These are phyloP conservation scores for Cystobasidium sp. DNA, from an alignment of 1,284 basidiomycete genomes.

Conservation along the genomic window DNA sequence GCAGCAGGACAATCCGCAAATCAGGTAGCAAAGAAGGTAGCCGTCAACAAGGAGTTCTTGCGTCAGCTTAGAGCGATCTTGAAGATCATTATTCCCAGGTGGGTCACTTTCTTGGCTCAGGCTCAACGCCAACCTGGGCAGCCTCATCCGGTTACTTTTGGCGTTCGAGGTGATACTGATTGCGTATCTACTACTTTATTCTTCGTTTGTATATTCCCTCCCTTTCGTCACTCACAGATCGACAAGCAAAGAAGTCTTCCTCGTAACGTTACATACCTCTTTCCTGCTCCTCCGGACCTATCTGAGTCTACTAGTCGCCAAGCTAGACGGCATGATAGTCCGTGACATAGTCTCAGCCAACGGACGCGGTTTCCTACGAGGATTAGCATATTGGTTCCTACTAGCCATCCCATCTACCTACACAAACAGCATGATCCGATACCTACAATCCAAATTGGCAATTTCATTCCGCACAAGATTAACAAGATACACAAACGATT, in stretches of 20 bases:
- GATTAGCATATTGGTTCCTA: conserved; percentile 84
- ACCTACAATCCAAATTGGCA: conserved; percentile 87
- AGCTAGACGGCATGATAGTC: conserved; percentile 87
- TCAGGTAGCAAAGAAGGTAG: conserved; percentile 56
- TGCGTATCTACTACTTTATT: background rate
- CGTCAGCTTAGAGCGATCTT: conserved; percentile 77
- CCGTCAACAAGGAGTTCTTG: conserved; percentile 78
- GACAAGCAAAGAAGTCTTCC: conserved; percentile 73
- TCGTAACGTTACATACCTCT: conserved; percentile 78
- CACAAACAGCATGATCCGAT: conserved; percentile 83
- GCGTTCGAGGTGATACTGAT: background rate
- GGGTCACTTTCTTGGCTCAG: conserved; percentile 12
- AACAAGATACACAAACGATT: conserved; percentile 87
- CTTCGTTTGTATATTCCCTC: background rate
- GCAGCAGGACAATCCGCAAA: conserved; percentile 25
- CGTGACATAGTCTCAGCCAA: conserved; percentile 86
- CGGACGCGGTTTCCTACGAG: conserved; percentile 78
- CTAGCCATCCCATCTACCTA: conserved; percentile 91
- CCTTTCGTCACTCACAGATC: conserved; percentile 47
- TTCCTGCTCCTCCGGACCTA: conserved; percentile 87
- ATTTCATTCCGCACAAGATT: conserved; percentile 82
- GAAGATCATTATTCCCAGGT: conserved; percentile 70
- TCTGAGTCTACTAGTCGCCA: conserved; percentile 83
- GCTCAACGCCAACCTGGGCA: no score
- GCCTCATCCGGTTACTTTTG: background rate